These are phyloP conservation scores for Solanum boliviense DNA, from an alignment of 257 asterid species.

Conservation along the genomic window DNA sequence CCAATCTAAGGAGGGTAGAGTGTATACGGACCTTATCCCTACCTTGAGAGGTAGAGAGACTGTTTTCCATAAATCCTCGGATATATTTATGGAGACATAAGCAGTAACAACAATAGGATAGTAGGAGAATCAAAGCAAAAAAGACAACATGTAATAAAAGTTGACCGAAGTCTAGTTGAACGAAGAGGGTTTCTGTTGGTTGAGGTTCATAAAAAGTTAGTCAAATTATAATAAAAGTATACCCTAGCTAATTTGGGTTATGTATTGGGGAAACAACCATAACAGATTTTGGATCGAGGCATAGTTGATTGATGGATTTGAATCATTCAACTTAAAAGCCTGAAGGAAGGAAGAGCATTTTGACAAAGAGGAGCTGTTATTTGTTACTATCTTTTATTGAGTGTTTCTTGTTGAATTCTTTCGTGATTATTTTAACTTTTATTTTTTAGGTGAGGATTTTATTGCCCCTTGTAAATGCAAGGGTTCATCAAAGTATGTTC, in stretches of 20 bases:
- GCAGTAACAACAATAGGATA: neutral
- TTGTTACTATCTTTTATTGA: neutral
- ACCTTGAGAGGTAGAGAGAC: neutral
- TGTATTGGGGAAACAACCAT: neutral
- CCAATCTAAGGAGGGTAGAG: neutral
- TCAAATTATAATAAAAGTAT: neutral
- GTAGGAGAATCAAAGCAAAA: neutral
- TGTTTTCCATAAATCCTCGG: neutral
- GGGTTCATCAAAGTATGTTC: conserved; percentile 84
- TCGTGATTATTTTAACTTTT: neutral
- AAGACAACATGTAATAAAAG: neutral
- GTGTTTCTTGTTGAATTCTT: neutral
- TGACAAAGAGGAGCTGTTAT: neutral
- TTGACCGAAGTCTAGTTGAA: neutral
- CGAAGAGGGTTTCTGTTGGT: neutral
- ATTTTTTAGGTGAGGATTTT: conserved; percentile 68
- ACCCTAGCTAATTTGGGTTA: neutral
- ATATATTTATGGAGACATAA: neutral
- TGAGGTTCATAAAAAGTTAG: neutral
- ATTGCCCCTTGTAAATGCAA: conserved; percentile 95
- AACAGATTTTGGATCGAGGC: neutral
- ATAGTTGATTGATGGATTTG: neutral
- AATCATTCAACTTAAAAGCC: neutral
- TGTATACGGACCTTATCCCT: neutral
- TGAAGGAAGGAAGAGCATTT: neutral